Percentiles rank a stretch among this genome's conserved stretches.
These are phyloP conservation scores for Heterobasidion irregulare DNA, from an alignment of 1,284 basidiomycete genomes.

Conservation along the genomic window DNA sequence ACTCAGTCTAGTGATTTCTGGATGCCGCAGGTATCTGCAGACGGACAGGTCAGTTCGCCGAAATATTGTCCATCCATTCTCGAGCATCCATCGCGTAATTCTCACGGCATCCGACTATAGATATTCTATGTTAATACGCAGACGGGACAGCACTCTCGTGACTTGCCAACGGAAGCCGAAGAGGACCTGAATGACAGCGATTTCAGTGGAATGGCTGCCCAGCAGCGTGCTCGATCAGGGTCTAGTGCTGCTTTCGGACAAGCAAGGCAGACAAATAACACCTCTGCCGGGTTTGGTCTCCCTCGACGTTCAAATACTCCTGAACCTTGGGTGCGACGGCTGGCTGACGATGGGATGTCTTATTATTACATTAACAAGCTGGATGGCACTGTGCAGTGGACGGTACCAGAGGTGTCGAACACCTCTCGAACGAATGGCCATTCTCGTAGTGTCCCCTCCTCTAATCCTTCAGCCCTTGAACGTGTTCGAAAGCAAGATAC, in stretches of 20 bases:
- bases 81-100: background rate
- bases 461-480: slow-evolving; percentile 2
- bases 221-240: slow-evolving; percentile 47
- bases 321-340: slow-evolving; percentile 71
- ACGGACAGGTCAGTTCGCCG: slow-evolving; percentile 55
- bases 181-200: slow-evolving; percentile 50
- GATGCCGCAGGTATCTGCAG: slow-evolving; percentile 58
- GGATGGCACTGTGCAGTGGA: slow-evolving; percentile 66
- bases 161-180: slow-evolving; percentile 72
- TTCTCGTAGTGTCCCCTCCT: background rate
- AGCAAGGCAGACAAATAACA: slow-evolving; percentile 17
- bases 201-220: slow-evolving; percentile 44
- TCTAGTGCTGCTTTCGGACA: slow-evolving; percentile 29
- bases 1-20: slow-evolving; percentile 65
- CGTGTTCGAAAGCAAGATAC: slow-evolving; percentile 3
- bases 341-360: slow-evolving; percentile 79
- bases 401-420: slow-evolving; percentile 35
- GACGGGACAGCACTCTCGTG: slow-evolving; percentile 81
- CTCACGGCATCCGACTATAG: slow-evolving; percentile 29
- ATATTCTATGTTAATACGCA: slow-evolving; percentile 92
- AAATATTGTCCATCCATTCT: background rate
- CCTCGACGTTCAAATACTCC: slow-evolving; percentile 52
- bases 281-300: slow-evolving; percentile 50
- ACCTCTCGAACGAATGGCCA: slow-evolving; percentile 5
- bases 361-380: slow-evolving; percentile 75